phyloP scores from a whole-genome alignment of 2,329 filamentous ascomycete genomes.

The Epichloe coenophiala region DNA sequence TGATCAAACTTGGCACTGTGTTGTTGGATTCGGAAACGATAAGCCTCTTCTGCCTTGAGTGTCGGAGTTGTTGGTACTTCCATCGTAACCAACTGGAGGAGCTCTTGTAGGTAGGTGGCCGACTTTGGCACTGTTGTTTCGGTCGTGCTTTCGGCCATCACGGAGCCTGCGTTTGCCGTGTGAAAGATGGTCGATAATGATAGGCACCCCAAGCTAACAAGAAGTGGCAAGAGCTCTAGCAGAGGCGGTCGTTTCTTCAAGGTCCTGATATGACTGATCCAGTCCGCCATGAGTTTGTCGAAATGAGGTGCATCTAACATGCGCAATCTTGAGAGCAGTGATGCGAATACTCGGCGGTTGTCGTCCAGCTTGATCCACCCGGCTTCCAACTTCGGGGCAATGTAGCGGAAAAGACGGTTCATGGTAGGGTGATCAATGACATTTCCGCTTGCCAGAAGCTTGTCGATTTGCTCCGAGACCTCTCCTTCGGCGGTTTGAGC shows the following conservation, averaged over 20 bases:
- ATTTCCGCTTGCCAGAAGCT: constrained; percentile 55
- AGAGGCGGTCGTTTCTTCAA: constrained; percentile 38
- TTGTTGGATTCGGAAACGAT: constrained; percentile 51
- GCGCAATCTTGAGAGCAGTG: constrained; percentile 48
- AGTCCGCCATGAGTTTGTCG: constrained; percentile 53
- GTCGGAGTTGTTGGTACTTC: constrained; percentile 28
- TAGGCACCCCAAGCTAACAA: constrained; percentile 52
- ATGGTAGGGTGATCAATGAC: constrained; percentile 62
- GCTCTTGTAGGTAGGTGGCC: constrained; percentile 42
- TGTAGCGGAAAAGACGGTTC: constrained; percentile 57
- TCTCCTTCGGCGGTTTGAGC: constrained; percentile 49
- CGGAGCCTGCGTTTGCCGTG: constrained; percentile 13
- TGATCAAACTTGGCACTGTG: constrained; percentile 40
- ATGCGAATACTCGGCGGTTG: constrained; percentile 38
- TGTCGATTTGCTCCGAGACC: constrained; percentile 64
- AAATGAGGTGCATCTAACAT: constrained; percentile 56
- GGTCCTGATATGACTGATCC: constrained; percentile 46
- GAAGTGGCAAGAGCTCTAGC: constrained; percentile 42
- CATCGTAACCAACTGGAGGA: constrained; percentile 38
- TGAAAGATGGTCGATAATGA: constrained; percentile 30
- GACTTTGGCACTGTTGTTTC: constrained; percentile 11
- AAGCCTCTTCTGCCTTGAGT: constrained; percentile 43
- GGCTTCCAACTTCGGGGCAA: constrained; percentile 45
- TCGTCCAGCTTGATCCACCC: constrained; percentile 42
- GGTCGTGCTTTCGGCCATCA: neutral